These are phyloP conservation scores for Trichomonas tenax DNA, from an alignment of 208 protist genomes.

Conservation along the genomic window DNA sequence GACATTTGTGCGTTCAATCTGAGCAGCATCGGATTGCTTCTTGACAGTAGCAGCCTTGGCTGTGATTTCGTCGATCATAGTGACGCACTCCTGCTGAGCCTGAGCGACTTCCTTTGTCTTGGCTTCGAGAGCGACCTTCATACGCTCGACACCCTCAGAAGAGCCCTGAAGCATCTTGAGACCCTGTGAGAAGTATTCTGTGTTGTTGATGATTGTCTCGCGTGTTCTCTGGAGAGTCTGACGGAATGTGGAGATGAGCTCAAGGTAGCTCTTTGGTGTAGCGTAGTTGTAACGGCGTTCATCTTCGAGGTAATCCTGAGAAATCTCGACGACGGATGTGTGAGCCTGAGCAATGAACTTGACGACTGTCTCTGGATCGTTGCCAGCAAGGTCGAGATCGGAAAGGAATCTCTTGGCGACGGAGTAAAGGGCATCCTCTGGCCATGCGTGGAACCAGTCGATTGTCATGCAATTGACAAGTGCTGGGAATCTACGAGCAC, in stretches of 20 bases:
- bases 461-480: conserved; percentile 86
- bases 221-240: conserved; percentile 70
- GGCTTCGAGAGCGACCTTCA: conserved; percentile 48
- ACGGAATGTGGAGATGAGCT: conserved; percentile 93
- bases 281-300: conserved; percentile 89
- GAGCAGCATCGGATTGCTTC: conserved; percentile 45
- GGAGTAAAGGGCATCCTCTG: conserved; percentile 79
- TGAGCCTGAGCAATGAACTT: conserved; percentile 40
- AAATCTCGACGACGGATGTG: conserved; percentile 68
- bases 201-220: conserved; percentile 63
- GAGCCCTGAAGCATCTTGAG: conserved; percentile 51
- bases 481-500: conserved; percentile 90
- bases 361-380: conserved; percentile 26
- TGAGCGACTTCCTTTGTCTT: conserved; percentile 35
- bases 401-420: conserved; percentile 63
- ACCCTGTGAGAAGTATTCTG: conserved; percentile 55
- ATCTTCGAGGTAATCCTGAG: conserved; percentile 66
- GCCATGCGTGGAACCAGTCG: conserved; percentile 96
- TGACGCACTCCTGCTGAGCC: conserved; percentile 24
- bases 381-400: conserved; percentile 36
- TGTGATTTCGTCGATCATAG: neutral
- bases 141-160: conserved; percentile 39
- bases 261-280: conserved; percentile 95
- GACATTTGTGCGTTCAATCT: conserved; percentile 33
- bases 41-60: neutral